Evolutionary conservation across 148 eudicot species (phyloP), one percentile per base, ranked within the genome.

Genomic region (Cornus kousa): DNA sequence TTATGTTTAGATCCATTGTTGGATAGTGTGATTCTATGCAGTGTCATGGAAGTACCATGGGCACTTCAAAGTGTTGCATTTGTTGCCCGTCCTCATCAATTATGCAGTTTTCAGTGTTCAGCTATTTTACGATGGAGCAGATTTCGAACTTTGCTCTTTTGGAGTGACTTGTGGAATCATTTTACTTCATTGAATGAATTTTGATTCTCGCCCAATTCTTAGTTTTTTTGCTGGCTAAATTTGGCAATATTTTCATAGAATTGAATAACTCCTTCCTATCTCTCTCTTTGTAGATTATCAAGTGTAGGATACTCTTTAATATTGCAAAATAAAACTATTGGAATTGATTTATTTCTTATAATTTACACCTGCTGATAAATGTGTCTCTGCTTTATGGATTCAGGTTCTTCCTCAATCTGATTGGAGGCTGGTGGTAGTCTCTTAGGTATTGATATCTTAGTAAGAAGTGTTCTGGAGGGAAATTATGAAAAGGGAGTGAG

Each of bases 311-410:
- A 35, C 69, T 46, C 59, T 62, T 20, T 62, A 62, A 20, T 62
- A 46, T 76, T 68, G 72, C 43, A 17, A 2, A 48, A 5, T 53
- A 22, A 39, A 46, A 24, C 35, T 67, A 22, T 67, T 28, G 55
- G 40, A 35, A 64, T 64, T 10, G 33, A 32, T 43, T 46, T 12
- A 33, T 23, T 53, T 57, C 14, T 19, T 59, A 59, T 55, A 10
- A 66, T 59, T 24, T 39, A 74, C 46, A 67, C 77, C 11, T 64
- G 20, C 37, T 75, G 2, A 75, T 68, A 32, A 39, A 59, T 33
- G 43, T 70, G 22, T 75, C 7, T 62, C 76, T 70, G 65, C 40
- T 28, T 62, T 75, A 40, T 79, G 75, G 83, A 75, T 75, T 57
- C 20, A 55, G 68, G 67, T 57, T 59, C 73, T 2, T 32, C 31